Conservation (phyloP, 768 basidiomycete species). For the Hygrophorus russula region DNA sequence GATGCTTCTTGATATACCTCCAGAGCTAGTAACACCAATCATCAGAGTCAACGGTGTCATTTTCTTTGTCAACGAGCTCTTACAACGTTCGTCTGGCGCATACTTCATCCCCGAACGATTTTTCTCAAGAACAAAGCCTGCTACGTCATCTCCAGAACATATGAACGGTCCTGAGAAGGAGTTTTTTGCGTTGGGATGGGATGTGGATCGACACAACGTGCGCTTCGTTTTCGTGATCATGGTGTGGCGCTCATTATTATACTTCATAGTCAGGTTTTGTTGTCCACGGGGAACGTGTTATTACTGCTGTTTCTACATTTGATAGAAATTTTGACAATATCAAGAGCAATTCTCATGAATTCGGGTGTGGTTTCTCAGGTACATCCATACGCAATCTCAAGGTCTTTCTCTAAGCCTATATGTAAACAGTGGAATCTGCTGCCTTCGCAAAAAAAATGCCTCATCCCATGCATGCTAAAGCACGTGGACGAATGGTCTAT, state of each 20-base stretch:
- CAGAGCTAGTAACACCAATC: conserved; percentile 14
- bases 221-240: neutral
- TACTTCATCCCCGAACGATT: conserved; percentile 5
- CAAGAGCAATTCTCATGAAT: neutral
- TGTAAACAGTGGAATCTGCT: neutral
- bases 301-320: conserved; percentile 1
- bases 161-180: neutral
- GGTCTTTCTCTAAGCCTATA: neutral
- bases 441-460: conserved; percentile 4
- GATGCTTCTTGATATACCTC: conserved; percentile 17
- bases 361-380: conserved; percentile 3
- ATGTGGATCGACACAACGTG: neutral
- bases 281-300: neutral
- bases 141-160: neutral
- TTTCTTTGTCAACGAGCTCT: neutral
- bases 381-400: neutral
- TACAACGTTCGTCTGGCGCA: neutral
- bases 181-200: neutral
- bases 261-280: conserved; percentile 4
- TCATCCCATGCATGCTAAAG: conserved; percentile 4
- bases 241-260: neutral
- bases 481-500: conserved; percentile 3
- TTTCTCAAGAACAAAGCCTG: neutral
- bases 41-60: conserved; percentile 6
- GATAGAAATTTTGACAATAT: conserved; percentile 1